Percentiles rank a stretch among this genome's conserved stretches.
Evolutionary conservation across 2,329 filamentous ascomycete genomes (phyloP).

Genomic region (Beauveria medogensis): DNA sequence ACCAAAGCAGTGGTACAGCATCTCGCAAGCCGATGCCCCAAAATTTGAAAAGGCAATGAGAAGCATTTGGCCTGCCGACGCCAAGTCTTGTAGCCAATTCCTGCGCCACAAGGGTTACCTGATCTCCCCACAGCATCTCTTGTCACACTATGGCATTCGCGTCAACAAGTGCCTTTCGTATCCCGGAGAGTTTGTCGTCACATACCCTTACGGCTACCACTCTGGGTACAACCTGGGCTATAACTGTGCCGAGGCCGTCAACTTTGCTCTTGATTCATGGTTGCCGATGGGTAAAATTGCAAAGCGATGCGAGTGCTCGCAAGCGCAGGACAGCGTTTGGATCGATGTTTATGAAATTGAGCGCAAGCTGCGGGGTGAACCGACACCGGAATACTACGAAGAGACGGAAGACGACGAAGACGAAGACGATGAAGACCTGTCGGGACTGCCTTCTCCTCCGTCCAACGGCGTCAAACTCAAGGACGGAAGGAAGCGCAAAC

Average conservation of each 20-base stretch:
- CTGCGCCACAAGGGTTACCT: conserved; percentile 95
- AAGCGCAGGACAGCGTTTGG: conserved; percentile 96
- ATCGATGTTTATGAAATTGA: conserved; percentile 95
- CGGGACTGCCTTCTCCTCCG: conserved; percentile 71
- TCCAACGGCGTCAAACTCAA: conserved; percentile 62
- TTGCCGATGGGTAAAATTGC: conserved; percentile 90
- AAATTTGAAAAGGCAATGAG: conserved; percentile 94
- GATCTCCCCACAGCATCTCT: conserved; percentile 82
- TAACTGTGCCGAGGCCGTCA: conserved; percentile 97
- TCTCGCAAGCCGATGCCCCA: conserved; percentile 88
- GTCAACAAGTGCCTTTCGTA: conserved; percentile 95
- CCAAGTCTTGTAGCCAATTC: conserved; percentile 93
- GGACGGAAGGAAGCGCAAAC: conserved; percentile 53
- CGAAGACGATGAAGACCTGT: conserved; percentile 46
- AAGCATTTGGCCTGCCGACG: conserved; percentile 87
- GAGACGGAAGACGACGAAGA: conserved; percentile 62
- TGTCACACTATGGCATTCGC: conserved; percentile 84
- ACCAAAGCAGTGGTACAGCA: conserved; percentile 99
- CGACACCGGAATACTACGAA: conserved; percentile 68
- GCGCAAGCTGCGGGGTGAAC: conserved; percentile 83
- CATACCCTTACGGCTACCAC: conserved; percentile 96
- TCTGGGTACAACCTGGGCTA: conserved; percentile 97
- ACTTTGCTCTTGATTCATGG: conserved; percentile 95
- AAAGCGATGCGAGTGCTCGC: conserved; percentile 92
- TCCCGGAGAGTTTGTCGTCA: conserved; percentile 96